These are phyloP conservation scores for Saturnispora hagleri DNA, from an alignment of 805 yeast species.

Conservation along the genomic window DNA sequence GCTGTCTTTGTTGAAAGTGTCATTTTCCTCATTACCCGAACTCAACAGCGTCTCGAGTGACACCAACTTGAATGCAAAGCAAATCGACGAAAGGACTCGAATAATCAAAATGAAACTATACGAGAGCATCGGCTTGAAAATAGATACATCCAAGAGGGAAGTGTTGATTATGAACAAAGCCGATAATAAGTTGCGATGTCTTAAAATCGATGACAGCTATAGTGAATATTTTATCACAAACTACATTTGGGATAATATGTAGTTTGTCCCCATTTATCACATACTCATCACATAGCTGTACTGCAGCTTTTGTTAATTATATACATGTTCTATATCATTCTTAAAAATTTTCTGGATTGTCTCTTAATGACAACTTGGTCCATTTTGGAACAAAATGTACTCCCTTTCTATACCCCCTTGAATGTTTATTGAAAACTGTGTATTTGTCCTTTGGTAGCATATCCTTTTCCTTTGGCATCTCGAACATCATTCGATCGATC, in stretches of 20 bases:
- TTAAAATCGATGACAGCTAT: conserved; percentile 43
- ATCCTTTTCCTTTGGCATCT: conserved; percentile 69
- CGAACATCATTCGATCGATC: conserved; percentile 30
- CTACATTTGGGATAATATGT: conserved; percentile 66
- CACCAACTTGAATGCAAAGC: conserved; percentile 22
- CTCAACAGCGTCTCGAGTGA: conserved; percentile 2
- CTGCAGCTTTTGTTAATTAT: background rate
- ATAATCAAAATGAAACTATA: conserved; percentile 49
- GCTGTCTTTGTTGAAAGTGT: conserved; percentile 14
- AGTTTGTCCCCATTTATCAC: background rate
- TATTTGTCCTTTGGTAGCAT: conserved; percentile 82
- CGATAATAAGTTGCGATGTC: conserved; percentile 37
- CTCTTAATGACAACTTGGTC: conserved; percentile 78
- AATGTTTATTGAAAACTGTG: conserved; percentile 69
- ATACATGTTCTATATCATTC: background rate
- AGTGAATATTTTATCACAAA: conserved; percentile 65
- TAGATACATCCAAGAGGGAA: conserved; percentile 33
- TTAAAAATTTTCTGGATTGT: conserved; percentile 64
- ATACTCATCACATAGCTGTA: background rate
- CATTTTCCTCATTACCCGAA: conserved; percentile 7
- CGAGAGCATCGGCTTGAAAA: conserved; percentile 49
- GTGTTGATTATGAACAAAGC: conserved; percentile 41
- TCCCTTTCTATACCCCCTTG: conserved; percentile 76
- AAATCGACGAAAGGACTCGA: conserved; percentile 31
- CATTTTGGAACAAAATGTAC: conserved; percentile 85